Percentiles rank a stretch among this genome's conserved stretches.
Evolutionary conservation across 2,329 filamentous ascomycete species (phyloP).

Genomic region (Diaporthe longicolla): DNA sequence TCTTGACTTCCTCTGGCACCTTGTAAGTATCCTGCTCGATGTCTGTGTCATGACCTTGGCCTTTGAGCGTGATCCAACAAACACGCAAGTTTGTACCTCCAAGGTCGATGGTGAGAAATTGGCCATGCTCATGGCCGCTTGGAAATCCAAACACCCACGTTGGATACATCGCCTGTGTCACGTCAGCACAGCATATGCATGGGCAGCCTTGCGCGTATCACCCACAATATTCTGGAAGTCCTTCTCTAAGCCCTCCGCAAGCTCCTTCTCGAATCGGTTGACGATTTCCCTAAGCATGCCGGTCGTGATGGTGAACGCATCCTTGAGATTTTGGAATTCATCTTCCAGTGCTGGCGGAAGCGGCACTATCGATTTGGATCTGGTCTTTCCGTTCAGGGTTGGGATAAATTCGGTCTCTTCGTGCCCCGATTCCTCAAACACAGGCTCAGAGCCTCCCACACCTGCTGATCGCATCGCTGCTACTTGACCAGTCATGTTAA

Average conservation of each 20-base stretch:
- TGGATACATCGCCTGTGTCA: conserved; percentile 36
- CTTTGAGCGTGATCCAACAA: conserved; percentile 49
- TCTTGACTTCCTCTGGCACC: conserved; percentile 77
- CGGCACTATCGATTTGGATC: neutral
- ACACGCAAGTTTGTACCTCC: conserved; percentile 54
- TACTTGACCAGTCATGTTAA: neutral
- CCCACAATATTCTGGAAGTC: conserved; percentile 36
- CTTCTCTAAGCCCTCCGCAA: conserved; percentile 35
- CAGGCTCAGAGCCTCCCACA: neutral
- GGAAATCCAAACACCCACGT: conserved; percentile 61
- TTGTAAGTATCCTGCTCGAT: conserved; percentile 80
- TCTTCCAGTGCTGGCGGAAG: conserved; percentile 25
- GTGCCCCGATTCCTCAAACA: neutral
- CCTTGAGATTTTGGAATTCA: conserved; percentile 16
- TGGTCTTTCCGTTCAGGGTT: neutral
- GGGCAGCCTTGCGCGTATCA: neutral
- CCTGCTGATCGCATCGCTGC: neutral
- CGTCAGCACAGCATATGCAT: neutral
- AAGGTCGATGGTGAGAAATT: conserved; percentile 52
- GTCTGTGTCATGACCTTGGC: conserved; percentile 62
- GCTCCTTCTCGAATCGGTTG: conserved; percentile 31
- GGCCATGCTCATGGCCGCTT: conserved; percentile 81
- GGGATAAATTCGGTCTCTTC: neutral
- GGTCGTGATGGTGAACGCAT: conserved; percentile 33
- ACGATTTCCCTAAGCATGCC: conserved; percentile 34